A percentile compares a stretch with the other conserved stretches of the same genome.
phyloP scores from a whole-genome alignment of 345 rosid genomes.

The Lagerstroemia speciosa region DNA sequence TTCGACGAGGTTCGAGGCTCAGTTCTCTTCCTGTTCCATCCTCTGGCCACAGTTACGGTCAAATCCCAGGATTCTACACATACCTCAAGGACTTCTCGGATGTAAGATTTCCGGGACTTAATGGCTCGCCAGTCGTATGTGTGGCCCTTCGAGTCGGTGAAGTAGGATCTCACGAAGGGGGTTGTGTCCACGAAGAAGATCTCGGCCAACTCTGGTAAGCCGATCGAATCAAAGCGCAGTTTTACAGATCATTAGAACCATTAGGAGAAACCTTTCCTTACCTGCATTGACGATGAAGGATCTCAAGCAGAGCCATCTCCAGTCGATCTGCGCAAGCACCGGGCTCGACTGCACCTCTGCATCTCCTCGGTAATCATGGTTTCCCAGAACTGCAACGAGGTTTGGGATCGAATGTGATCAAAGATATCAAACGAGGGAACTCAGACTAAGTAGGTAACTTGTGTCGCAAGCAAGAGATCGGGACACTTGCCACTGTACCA shows the following conservation, averaged over 20 bases:
- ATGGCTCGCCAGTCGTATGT: constrained; percentile 59
- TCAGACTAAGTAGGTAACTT: not conserved
- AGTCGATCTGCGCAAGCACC: constrained; percentile 25
- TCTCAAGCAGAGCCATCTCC: constrained; percentile 47
- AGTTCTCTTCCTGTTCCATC: not conserved
- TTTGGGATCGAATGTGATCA: not conserved
- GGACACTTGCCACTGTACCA: constrained; percentile 60
- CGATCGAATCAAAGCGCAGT: not conserved
- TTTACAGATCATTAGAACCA: not conserved
- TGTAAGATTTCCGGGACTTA: constrained; percentile 34
- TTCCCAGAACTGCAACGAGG: constrained; percentile 36
- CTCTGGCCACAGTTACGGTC: not conserved
- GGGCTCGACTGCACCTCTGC: constrained; percentile 50
- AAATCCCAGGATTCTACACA: not conserved
- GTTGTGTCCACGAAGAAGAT: constrained; percentile 63
- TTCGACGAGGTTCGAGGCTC: not conserved
- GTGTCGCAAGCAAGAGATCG: not conserved
- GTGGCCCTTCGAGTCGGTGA: constrained; percentile 33
- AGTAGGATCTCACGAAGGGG: constrained; percentile 52
- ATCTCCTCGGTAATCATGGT: constrained; percentile 54
- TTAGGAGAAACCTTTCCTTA: not conserved
- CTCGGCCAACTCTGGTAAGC: constrained; percentile 32
- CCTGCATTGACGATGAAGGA: constrained; percentile 36
- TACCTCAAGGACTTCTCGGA: constrained; percentile 38
- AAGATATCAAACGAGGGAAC: not conserved